Conservation (phyloP, 2,329 filamentous ascomycete species). For the Dothiorella sarmentorum region DNA sequence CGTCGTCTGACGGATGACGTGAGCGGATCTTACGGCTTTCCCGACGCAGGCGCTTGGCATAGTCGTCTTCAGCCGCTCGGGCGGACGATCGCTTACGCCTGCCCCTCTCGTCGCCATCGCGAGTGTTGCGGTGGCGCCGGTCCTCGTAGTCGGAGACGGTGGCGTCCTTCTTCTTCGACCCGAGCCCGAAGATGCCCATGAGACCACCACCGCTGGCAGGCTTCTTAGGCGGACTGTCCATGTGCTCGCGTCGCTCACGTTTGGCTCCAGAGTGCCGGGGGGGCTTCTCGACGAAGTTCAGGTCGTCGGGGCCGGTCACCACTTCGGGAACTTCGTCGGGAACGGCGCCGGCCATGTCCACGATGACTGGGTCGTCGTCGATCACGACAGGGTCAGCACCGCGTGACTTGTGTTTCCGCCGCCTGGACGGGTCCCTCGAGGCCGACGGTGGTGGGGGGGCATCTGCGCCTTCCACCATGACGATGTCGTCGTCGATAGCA, state of each 20-base stretch:
- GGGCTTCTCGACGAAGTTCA: slow-evolving; percentile 51
- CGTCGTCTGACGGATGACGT: not conserved
- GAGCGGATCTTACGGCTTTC: slow-evolving; percentile 9
- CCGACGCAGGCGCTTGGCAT: slow-evolving; percentile 15
- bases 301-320: slow-evolving; percentile 47
- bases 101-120: slow-evolving; percentile 37
- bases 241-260: slow-evolving; percentile 59
- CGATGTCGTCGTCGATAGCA: slow-evolving; percentile 55
- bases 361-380: slow-evolving; percentile 42
- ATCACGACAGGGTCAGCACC: slow-evolving; percentile 17
- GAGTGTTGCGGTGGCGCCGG: slow-evolving; percentile 31
- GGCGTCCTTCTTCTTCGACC: slow-evolving; percentile 30
- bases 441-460: slow-evolving; percentile 26
- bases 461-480: slow-evolving; percentile 51
- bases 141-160: slow-evolving; percentile 29
- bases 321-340: slow-evolving; percentile 40
- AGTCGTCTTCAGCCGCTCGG: slow-evolving; percentile 31
- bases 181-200: slow-evolving; percentile 51
- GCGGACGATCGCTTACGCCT: slow-evolving; percentile 37
- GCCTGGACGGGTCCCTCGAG: slow-evolving; percentile 23
- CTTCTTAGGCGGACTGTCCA: slow-evolving; percentile 52
- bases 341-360: slow-evolving; percentile 38
- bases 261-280: slow-evolving; percentile 41
- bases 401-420: slow-evolving; percentile 26
- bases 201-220: slow-evolving; percentile 54